A percentile compares a stretch with the other conserved stretches of the same genome.
phyloP scores from a whole-genome alignment of 176 grass and related monocot genomes.

The Echinochloa phyllopogon region DNA sequence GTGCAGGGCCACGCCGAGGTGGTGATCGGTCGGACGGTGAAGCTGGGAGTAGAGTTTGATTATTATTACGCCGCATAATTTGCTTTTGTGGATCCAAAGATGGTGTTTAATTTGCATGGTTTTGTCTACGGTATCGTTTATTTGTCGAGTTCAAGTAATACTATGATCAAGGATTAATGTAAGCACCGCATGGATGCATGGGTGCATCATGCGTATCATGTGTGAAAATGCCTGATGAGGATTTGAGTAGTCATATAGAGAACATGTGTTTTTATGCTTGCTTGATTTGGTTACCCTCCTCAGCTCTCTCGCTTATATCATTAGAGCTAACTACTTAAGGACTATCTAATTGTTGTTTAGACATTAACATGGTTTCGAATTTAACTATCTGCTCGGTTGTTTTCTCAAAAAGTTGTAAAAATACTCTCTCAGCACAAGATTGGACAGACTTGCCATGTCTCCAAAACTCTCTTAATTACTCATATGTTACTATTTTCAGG shows the following conservation, averaged over 20 bases:
- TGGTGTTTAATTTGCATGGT: not conserved
- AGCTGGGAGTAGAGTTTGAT: not conserved
- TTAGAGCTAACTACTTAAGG: too few relatives aligned
- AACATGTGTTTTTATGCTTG: not conserved
- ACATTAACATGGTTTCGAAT: too few relatives aligned
- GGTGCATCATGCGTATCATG: not conserved
- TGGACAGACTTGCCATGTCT: too few relatives aligned
- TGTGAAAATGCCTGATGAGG: not conserved
- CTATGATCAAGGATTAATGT: not conserved
- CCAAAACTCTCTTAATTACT: too few relatives aligned
- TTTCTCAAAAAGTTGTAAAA: too few relatives aligned
- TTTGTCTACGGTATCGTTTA: not conserved
- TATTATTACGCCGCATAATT: not conserved
- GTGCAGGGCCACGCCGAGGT: constrained; percentile 48
- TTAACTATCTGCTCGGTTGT: too few relatives aligned
- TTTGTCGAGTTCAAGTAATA: not conserved
- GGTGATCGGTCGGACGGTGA: not conserved
- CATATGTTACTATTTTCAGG: too few relatives aligned
- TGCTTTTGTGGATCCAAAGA: not conserved
- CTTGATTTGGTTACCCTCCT: not conserved
- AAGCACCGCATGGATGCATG: not conserved
- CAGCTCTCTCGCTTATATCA: too few relatives aligned
- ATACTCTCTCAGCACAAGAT: too few relatives aligned
- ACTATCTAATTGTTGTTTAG: too few relatives aligned
- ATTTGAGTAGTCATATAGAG: not conserved